Percentiles rank a stretch among this genome's conserved stretches.
These are phyloP conservation scores for Camelina laxa DNA, from an alignment of 345 rosid genomes.

Conservation along the genomic window DNA sequence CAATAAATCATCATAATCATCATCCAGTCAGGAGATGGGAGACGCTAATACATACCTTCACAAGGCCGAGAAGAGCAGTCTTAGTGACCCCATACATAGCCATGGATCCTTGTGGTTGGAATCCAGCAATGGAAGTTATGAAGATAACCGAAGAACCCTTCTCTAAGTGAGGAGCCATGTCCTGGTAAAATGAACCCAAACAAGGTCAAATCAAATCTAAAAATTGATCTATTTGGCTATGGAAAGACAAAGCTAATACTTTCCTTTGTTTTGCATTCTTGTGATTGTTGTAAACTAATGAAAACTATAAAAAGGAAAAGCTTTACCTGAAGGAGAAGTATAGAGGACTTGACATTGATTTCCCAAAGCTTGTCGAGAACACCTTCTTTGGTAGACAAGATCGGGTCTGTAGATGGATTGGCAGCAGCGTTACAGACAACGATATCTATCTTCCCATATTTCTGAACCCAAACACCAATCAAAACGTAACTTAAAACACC, in stretches of 20 bases:
- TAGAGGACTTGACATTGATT: slow-evolving; percentile 76
- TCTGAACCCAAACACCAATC: slow-evolving; percentile 50
- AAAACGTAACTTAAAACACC: background rate
- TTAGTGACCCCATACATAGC: slow-evolving; percentile 95
- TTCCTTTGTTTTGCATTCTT: background rate
- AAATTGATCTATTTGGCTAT: background rate
- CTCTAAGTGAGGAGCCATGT: slow-evolving; percentile 73
- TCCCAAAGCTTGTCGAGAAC: slow-evolving; percentile 91
- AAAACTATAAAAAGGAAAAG: background rate
- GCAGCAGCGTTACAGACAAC: slow-evolving; percentile 81
- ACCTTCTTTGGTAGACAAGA: slow-evolving; percentile 65
- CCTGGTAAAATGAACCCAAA: slow-evolving; percentile 49
- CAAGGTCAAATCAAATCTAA: background rate
- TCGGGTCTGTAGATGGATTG: slow-evolving; percentile 69
- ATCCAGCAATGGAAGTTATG: slow-evolving; percentile 77
- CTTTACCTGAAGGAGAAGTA: slow-evolving; percentile 69
- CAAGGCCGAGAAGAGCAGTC: slow-evolving; percentile 89
- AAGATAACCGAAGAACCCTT: slow-evolving; percentile 81
- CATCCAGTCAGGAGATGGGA: slow-evolving; percentile 4
- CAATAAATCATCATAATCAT: background rate
- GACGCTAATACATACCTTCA: slow-evolving; percentile 60
- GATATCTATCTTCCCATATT: slow-evolving; percentile 78
- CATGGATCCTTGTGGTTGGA: slow-evolving; percentile 62
- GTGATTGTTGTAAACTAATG: background rate
- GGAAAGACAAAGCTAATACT: slow-evolving; percentile 11